Evolutionary conservation across 768 basidiomycete species (phyloP).

Genomic region (Xerocomellus amylosporus): DNA sequence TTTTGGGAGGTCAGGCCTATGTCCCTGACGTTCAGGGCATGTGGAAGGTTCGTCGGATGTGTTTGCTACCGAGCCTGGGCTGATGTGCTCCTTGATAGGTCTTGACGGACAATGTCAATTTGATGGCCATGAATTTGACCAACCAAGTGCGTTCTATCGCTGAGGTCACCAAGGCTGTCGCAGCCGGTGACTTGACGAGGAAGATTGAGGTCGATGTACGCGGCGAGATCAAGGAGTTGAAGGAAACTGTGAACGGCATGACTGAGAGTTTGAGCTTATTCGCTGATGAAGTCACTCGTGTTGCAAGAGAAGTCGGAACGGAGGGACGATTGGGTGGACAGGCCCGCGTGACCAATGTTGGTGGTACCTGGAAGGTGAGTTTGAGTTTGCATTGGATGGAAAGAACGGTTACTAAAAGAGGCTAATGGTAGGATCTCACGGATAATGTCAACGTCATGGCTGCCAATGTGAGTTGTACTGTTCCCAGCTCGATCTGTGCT

Average conservation of each 20-base stretch:
- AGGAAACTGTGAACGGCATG: conserved; percentile 95
- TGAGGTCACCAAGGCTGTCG: conserved; percentile 93
- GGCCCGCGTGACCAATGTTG: conserved; percentile 89
- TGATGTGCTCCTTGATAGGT: conserved; percentile 33
- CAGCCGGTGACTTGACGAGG: conserved; percentile 88
- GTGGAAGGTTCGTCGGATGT: conserved; percentile 66
- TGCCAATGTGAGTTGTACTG: conserved; percentile 60
- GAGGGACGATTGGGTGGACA: conserved; percentile 95
- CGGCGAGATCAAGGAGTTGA: conserved; percentile 87
- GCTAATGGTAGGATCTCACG: conserved; percentile 63
- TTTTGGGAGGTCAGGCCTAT: conserved; percentile 87
- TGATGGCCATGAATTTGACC: conserved; percentile 89
- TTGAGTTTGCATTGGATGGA: background rate
- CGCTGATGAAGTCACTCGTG: conserved; percentile 79
- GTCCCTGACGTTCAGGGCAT: conserved; percentile 93
- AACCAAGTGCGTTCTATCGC: conserved; percentile 89
- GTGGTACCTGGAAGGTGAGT: conserved; percentile 87
- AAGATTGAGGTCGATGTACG: conserved; percentile 90
- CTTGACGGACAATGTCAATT: conserved; percentile 78
- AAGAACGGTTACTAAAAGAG: background rate
- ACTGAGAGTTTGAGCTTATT: conserved; percentile 83
- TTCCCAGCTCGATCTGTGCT: background rate
- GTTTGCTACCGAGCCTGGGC: background rate
- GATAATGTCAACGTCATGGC: conserved; percentile 98
- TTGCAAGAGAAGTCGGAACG: conserved; percentile 95